phyloP scores from a whole-genome alignment of 768 basidiomycete species.

The Xanthoconium stramineum region DNA sequence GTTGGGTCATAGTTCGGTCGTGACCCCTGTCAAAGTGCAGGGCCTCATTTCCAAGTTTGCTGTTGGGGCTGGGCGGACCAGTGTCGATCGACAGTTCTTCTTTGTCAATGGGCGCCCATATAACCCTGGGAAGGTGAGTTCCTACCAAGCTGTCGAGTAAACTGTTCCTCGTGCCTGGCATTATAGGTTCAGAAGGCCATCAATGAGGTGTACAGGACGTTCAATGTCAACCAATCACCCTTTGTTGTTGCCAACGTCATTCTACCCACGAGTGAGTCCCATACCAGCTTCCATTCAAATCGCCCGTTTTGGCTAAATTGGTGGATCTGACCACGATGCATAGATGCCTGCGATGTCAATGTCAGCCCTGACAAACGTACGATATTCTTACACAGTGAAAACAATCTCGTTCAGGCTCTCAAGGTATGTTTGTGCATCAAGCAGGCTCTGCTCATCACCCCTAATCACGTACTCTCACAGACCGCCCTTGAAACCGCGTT shows the following conservation, averaged over 20 bases:
- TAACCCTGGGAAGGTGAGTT: slow-evolving; percentile 62
- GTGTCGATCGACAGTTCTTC: slow-evolving; percentile 87
- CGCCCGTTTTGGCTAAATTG: background rate
- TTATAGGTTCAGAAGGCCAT: slow-evolving; percentile 80
- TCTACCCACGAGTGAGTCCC: slow-evolving; percentile 66
- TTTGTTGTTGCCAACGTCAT: slow-evolving; percentile 82
- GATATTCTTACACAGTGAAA: slow-evolving; percentile 86
- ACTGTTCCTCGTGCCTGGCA: background rate
- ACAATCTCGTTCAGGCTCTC: slow-evolving; percentile 69
- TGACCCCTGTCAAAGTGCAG: slow-evolving; percentile 51
- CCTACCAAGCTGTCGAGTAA: background rate
- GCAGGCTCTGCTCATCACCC: background rate
- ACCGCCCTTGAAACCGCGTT: slow-evolving; percentile 64
- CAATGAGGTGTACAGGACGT: slow-evolving; percentile 89
- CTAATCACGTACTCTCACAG: slow-evolving; percentile 35
- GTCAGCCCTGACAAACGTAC: slow-evolving; percentile 97
- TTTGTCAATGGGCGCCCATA: slow-evolving; percentile 93
- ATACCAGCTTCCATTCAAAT: background rate
- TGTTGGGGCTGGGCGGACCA: slow-evolving; percentile 69
- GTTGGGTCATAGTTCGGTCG: slow-evolving; percentile 12
- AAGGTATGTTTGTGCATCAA: slow-evolving; percentile 47
- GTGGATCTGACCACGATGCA: background rate
- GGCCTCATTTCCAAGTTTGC: slow-evolving; percentile 86
- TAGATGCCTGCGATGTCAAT: slow-evolving; percentile 87
- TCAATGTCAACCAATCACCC: slow-evolving; percentile 72